Percentiles rank a stretch among this genome's conserved stretches.
phyloP scores from a whole-genome alignment of 768 basidiomycete species.

The Mycena epipterygia region DNA sequence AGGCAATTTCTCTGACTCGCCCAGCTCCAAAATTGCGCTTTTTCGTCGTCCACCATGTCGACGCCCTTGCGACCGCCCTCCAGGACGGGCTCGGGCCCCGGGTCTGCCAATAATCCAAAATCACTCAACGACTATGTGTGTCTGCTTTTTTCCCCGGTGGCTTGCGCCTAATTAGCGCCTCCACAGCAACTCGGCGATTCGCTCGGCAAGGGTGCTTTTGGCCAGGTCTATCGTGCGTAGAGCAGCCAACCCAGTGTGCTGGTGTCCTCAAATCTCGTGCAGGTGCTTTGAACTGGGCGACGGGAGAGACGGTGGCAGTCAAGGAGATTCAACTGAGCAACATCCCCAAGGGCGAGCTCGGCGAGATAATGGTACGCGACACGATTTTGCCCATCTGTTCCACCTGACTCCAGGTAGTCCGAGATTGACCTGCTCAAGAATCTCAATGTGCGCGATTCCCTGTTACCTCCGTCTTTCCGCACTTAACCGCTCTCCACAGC shows the following conservation, averaged over 20 bases:
- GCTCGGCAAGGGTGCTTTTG: conserved; percentile 96
- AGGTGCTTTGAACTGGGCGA: conserved; percentile 95
- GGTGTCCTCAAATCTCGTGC: conserved; percentile 13
- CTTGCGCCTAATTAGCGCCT: not conserved
- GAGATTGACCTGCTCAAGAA: conserved; percentile 99
- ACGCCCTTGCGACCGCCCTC: conserved; percentile 33
- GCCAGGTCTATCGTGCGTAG: conserved; percentile 94
- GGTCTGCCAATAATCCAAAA: conserved; percentile 60
- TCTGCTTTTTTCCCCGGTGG: conserved; percentile 29
- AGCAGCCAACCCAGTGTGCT: not conserved
- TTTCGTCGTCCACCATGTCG: conserved; percentile 33
- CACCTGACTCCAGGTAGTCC: conserved; percentile 64
- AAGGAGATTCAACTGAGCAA: conserved; percentile 97
- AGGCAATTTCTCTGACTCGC: conserved; percentile 39
- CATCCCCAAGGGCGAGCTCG: conserved; percentile 93
- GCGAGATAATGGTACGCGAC: conserved; percentile 92
- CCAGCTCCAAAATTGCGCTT: conserved; percentile 51
- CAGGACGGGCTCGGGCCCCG: conserved; percentile 42
- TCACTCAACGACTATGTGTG: conserved; percentile 77
- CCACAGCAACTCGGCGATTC: conserved; percentile 95
- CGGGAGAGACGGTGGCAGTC: conserved; percentile 98
- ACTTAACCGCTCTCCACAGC: conserved; percentile 60
- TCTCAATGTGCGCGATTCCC: conserved; percentile 75
- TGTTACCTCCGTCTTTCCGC: conserved; percentile 26
- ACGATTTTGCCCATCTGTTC: conserved; percentile 24